Conservation (phyloP, 2,329 filamentous ascomycete genomes). For the Penicillium sp. region DNA sequence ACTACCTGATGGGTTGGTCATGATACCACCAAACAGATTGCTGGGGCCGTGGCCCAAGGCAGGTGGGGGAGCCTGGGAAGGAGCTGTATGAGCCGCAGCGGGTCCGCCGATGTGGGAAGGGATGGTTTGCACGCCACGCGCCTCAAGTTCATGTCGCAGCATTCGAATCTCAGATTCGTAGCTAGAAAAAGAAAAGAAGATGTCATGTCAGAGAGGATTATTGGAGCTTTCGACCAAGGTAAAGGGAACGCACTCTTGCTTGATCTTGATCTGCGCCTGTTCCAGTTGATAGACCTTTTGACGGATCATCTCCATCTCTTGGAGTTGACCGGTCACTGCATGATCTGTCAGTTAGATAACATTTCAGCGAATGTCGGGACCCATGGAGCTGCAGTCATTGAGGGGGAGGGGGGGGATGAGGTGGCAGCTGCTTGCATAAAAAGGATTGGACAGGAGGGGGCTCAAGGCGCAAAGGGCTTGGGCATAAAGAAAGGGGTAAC, state of each 20-base stretch:
- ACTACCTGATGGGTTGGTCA: conserved; percentile 84
- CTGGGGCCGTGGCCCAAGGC: conserved; percentile 82
- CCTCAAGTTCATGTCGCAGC: conserved; percentile 83
- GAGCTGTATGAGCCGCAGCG: conserved; percentile 73
- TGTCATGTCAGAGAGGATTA: background rate
- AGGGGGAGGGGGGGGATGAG: conserved; percentile 8
- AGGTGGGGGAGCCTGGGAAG: conserved; percentile 80
- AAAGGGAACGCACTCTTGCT: conserved; percentile 72
- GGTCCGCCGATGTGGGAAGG: conserved; percentile 65
- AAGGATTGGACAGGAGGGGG: background rate
- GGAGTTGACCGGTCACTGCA: conserved; percentile 82
- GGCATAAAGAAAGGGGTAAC: background rate
- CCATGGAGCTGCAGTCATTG: conserved; percentile 14
- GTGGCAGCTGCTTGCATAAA: conserved; percentile 11
- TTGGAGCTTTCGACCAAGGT: background rate
- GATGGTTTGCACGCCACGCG: conserved; percentile 62
- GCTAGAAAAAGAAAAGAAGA: conserved; percentile 49
- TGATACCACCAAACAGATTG: conserved; percentile 92
- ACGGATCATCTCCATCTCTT: conserved; percentile 91
- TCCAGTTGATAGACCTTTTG: conserved; percentile 93
- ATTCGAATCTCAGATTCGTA: conserved; percentile 89
- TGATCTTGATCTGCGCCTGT: conserved; percentile 81
- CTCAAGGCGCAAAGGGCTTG: background rate
- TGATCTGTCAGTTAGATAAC: conserved; percentile 31
- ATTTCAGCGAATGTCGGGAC: conserved; percentile 22